phyloP scores from a whole-genome alignment of 495 filamentous ascomycete genomes.

The Neurospora terricola region DNA sequence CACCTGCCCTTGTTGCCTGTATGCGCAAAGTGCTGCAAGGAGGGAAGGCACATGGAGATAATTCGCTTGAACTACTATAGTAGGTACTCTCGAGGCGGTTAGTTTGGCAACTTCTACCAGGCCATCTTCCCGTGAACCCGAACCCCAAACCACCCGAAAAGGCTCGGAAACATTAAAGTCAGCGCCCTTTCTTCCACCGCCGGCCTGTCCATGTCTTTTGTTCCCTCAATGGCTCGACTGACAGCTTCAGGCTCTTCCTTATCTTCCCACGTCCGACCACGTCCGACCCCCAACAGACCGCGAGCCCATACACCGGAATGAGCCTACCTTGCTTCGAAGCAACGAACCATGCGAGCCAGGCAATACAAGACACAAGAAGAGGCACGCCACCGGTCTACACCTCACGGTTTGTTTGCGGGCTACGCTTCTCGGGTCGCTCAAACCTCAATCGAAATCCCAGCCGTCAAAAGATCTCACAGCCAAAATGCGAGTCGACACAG shows the following conservation, averaged over 20 bases:
- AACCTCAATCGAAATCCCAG: not conserved
- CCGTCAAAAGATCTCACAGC: not conserved
- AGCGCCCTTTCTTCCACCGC: not conserved
- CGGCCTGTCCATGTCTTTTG: not conserved
- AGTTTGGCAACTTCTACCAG: not conserved
- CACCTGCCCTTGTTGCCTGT: not conserved
- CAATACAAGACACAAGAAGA: not conserved
- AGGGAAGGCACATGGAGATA: not conserved
- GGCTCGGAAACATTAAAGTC: not conserved
- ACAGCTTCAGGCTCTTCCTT: not conserved
- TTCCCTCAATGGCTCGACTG: not conserved
- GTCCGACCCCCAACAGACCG: not conserved
- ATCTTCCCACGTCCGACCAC: not conserved
- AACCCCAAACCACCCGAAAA: not conserved
- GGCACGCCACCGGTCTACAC: not conserved
- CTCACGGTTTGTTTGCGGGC: not conserved
- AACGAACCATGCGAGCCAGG: not conserved
- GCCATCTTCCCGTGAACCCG: not conserved
- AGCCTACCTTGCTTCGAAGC: not conserved
- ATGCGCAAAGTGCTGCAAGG: not conserved
- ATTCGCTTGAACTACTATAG: not conserved
- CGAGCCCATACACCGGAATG: not conserved
- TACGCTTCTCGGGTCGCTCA: not conserved
- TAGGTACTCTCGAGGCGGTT: not conserved
- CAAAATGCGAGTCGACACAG: not conserved